Evolutionary conservation across 352 stramenopile species (phyloP), one percentile per base, ranked within the genome.

Genomic region (Globisporangium sylvaticum): DNA sequence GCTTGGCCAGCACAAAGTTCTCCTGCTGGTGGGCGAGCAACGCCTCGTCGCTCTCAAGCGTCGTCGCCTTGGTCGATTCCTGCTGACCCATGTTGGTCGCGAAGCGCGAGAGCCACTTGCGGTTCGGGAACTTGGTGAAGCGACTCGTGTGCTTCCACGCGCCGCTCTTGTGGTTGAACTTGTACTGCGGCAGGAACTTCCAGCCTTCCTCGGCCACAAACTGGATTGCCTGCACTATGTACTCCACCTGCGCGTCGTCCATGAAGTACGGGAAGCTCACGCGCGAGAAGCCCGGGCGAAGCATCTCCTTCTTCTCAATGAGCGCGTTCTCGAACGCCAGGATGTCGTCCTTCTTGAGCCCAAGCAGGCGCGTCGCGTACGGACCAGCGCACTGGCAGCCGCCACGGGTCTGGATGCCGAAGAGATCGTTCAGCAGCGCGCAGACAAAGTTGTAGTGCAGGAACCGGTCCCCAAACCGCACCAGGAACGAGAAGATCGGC

Each of bases 361-460:
- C 96, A 0, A 99, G 83, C 39, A 99, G 69, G 1, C 79, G 75
- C 62, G 97, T 89, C 6, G 87, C 94, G 67, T 98, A 99, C 0
- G 96, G 96, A 22, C 97, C 97, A 18, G 97, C 94, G 91, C 81
- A 69, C 72, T 88, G 88, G 96, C 74, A 80, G 1, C 76, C 78
- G 14, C 78, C 78, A 24, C 78, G 67, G 1, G 72, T 78, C 48
- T 86, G 97, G 24, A 99, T 89, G 4, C 97, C 97, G 74, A 99
- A 99, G 4, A 99, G 69, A 78, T 99, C 97, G 71, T 99, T 99
- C 1, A 99, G 77, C 56, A 99, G 76, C 22, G 96, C 94, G 64
- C 92, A 98, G 14, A 99, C 97, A 65, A 98, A 99, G 72, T 99
- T 98, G 80, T 98, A 99, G 74, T 99, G 97, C 48, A 99, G 72